phyloP scores from a whole-genome alignment of 2,329 filamentous ascomycete species.

The Microascus cirrosus region DNA sequence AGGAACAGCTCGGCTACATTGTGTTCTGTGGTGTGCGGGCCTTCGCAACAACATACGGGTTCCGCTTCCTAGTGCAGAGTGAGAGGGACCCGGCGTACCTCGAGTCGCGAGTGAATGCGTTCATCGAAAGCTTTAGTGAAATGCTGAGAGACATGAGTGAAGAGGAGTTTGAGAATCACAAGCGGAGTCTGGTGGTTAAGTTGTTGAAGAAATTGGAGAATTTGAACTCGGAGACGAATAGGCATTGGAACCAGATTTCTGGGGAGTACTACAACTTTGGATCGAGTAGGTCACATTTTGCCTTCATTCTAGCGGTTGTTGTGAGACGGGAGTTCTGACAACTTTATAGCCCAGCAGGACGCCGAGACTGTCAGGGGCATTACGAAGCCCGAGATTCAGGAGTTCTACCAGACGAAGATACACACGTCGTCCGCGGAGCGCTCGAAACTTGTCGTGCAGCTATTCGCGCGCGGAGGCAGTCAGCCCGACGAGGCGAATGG shows the following conservation, averaged over 20 bases:
- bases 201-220: conserved; percentile 89
- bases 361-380: conserved; percentile 62
- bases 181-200: conserved; percentile 78
- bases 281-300: conserved; percentile 46
- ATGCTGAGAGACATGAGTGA: conserved; percentile 67
- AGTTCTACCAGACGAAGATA: conserved; percentile 70
- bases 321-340: conserved; percentile 4
- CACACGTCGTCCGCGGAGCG: conserved; percentile 60
- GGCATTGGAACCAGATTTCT: conserved; percentile 77
- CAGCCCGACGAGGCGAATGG: conserved; percentile 13
- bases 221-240: conserved; percentile 67
- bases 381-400: conserved; percentile 67
- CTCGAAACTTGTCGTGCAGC: conserved; percentile 76
- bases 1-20: conserved; percentile 95
- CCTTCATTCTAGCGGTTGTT: background rate
- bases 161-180: conserved; percentile 79
- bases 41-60: conserved; percentile 69
- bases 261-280: conserved; percentile 86
- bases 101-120: conserved; percentile 77
- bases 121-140: conserved; percentile 57
- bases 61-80: conserved; percentile 86
- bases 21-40: conserved; percentile 73
- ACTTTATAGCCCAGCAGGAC: conserved; percentile 54
- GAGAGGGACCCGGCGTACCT: conserved; percentile 77
- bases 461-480: conserved; percentile 57